Conservation (phyloP, 352 stramenopile species). For the Phytophthora chlamydospora region DNA sequence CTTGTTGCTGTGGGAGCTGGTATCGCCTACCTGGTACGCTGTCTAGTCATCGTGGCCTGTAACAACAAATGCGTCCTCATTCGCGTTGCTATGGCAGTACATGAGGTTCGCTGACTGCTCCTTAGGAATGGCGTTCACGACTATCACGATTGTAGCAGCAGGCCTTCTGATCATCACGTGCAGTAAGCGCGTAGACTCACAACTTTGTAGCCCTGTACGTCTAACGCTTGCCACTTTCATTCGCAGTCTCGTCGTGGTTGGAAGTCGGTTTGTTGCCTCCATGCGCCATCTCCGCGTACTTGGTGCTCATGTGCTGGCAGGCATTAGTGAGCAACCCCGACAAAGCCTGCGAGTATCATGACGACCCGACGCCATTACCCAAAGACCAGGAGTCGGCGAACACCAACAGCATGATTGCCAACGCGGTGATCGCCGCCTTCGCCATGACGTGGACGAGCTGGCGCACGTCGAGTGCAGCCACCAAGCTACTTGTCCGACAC, state of each 20-base stretch:
- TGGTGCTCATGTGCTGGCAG: conserved; percentile 83
- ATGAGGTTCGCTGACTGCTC: conserved; percentile 87
- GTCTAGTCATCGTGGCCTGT: neutral
- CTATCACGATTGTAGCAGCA: conserved; percentile 84
- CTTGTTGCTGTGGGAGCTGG: conserved; percentile 60
- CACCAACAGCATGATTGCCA: conserved; percentile 50
- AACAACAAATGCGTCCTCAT: too few relatives aligned
- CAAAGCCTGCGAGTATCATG: conserved; percentile 44
- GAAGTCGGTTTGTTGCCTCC: conserved; percentile 78
- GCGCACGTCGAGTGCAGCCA: conserved; percentile 65
- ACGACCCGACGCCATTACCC: conserved; percentile 12
- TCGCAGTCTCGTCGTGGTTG: conserved; percentile 70
- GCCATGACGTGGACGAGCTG: conserved; percentile 76
- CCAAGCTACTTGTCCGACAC: conserved; percentile 65
- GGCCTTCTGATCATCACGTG: conserved; percentile 71
- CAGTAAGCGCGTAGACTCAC: conserved; percentile 42
- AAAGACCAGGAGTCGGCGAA: conserved; percentile 20
- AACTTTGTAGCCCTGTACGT: neutral
- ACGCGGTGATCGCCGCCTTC: conserved; percentile 63
- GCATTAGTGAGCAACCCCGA: conserved; percentile 63
- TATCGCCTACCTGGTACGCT: conserved; percentile 53
- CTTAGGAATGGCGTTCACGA: conserved; percentile 79
- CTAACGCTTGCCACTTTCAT: conserved; percentile 5
- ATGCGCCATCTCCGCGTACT: conserved; percentile 72
- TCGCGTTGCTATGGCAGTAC: conserved; percentile 60